These are phyloP conservation scores for Acer campestre DNA, from an alignment of 345 rosid genomes.

Conservation along the genomic window DNA sequence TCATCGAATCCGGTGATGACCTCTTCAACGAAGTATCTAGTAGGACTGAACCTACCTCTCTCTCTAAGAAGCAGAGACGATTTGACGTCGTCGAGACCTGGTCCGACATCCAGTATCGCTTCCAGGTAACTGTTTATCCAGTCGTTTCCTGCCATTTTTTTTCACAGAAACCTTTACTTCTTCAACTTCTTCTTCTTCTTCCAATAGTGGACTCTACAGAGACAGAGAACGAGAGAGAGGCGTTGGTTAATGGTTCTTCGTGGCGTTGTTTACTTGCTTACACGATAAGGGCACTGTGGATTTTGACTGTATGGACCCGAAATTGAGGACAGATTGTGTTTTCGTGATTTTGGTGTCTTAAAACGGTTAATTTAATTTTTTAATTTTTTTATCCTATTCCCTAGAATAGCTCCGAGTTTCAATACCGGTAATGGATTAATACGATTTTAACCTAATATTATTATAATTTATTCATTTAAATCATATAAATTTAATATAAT, in stretches of 20 bases:
- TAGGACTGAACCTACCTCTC: conserved; percentile 94
- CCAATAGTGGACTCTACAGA: not conserved
- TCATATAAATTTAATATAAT: no score
- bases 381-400: no score
- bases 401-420: no score
- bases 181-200: not conserved
- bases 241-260: not conserved
- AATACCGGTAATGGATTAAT: no score
- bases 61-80: conserved; percentile 87
- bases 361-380: no score
- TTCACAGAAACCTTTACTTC: not conserved
- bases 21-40: conserved; percentile 97
- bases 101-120: conserved; percentile 98
- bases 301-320: not conserved
- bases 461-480: no score
- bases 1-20: conserved; percentile 97
- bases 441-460: no score
- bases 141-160: conserved; percentile 91
- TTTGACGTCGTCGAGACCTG: conserved; percentile 75
- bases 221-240: not conserved
- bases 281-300: conserved; percentile 13
- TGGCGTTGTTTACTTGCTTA: not conserved
- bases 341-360: no score
- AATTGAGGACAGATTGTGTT: no score
- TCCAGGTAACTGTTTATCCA: conserved; percentile 98